Base-by-base conservation (phyloP, 371 early-diverging fungal genomes). In the Chytridium lagenaria region DNA sequence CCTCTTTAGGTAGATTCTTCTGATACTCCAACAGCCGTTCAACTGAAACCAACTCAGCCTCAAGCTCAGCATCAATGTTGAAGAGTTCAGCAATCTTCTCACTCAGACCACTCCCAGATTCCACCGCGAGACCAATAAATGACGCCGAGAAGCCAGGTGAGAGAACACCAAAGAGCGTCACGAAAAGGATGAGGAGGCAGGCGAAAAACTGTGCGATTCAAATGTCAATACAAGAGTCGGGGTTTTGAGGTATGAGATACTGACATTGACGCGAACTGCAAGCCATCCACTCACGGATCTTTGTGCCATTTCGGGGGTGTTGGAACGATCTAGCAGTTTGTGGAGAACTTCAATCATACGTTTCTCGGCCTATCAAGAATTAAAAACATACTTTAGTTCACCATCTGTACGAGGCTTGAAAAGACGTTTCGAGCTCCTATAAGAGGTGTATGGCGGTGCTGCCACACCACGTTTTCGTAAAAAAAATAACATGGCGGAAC, bases 1-100 rank as follows among this genome's bases (percentile, higher is more conserved):
- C 65, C 55, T 79, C 79, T 28, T 50, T 19, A 2, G 63, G 66
- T 1, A 77, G 49, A 19, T 66, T 39, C 33, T 34, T n/a, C 12
- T 28, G 26, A 51, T 77, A 77, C 23, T 59, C 19, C 23, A 38
- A 23, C 30, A 77, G 59, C 22, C 77, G 73, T 49, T 77, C 77
- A 16, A 70, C 77, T 26, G 69, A 28, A 59, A 69, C 69, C 73
- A 65, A 26, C 5, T 57, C 57, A 30, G 57, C 59, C 40, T 71
- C 71, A 15, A 59, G 19, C 30, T 23, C n/a, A 36, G 59, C 57
- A 23, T 59, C 15, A 15, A 36, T 63, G 22, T 22, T 10, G 16
- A 44, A n/a, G 28, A 67, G 33, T 5, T 23, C 38, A 28, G 16
- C 49, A n/a, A 67, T 30, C 15, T n/a, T 15, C 15, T 16, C 49